Percentiles rank a stretch among this genome's conserved stretches.
phyloP scores from a whole-genome alignment of 306 rosid genomes.

The Phaseolus lunatus region DNA sequence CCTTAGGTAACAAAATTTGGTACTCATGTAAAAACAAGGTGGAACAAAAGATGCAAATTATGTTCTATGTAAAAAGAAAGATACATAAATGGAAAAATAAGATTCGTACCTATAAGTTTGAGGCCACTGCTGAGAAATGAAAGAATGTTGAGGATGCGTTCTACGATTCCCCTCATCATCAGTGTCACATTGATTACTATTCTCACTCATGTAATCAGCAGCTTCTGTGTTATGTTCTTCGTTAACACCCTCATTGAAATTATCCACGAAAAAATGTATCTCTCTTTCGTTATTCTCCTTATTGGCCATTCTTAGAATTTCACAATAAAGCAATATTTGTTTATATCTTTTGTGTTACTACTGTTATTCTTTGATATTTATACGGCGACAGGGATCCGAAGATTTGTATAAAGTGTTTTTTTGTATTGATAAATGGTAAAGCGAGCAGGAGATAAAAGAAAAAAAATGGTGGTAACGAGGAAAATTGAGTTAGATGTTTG shows the following conservation, averaged over 20 bases:
- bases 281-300: constrained; percentile 40
- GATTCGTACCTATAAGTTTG: constrained; percentile 71
- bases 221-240: constrained; percentile 50
- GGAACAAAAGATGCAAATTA: background rate
- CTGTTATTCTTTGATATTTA: background rate
- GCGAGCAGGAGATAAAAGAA: background rate
- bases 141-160: constrained; percentile 41
- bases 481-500: background rate
- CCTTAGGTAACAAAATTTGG: background rate
- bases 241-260: constrained; percentile 40
- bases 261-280: constrained; percentile 46
- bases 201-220: constrained; percentile 38
- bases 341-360: background rate
- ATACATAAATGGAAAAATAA: background rate
- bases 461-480: background rate
- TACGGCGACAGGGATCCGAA: background rate
- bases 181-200: constrained; percentile 26
- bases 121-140: constrained; percentile 76
- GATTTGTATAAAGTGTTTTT: background rate
- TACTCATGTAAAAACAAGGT: background rate
- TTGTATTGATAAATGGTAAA: constrained; percentile 13
- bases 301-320: constrained; percentile 52
- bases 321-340: background rate
- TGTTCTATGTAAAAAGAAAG: background rate
- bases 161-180: constrained; percentile 37